Conservation (phyloP, 78 protist species). For the Dictyostelium citrinum region DNA sequence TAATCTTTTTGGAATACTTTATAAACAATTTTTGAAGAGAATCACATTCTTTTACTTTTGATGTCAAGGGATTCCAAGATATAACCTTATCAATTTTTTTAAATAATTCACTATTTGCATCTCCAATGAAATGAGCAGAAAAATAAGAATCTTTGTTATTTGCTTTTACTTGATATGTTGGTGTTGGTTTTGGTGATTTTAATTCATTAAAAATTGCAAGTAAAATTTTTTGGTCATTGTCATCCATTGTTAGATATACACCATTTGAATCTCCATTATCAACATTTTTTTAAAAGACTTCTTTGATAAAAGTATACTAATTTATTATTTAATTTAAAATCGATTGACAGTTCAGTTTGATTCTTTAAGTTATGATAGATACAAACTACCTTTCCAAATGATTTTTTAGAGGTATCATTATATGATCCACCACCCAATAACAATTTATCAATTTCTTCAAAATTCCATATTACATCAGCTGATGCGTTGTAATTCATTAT, state of each 20-base stretch:
- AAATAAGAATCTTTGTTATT: not conserved
- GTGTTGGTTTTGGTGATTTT: not conserved
- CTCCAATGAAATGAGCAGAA: not conserved
- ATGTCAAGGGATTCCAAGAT: not conserved
- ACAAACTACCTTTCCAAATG: not conserved
- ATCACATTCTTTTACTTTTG: not conserved
- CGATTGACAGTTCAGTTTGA: not conserved
- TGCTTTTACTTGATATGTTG: not conserved
- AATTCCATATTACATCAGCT: not conserved
- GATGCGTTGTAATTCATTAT: not conserved
- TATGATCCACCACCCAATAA: not conserved
- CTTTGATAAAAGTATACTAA: not conserved
- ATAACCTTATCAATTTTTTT: not conserved
- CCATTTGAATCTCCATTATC: not conserved
- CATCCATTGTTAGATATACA: not conserved
- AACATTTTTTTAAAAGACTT: not conserved
- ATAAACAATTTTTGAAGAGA: not conserved
- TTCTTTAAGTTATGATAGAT: not conserved
- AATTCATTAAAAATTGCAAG: not conserved
- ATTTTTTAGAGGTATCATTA: not conserved
- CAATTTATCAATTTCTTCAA: not conserved
- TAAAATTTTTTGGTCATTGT: not conserved
- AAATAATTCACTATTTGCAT: not conserved
- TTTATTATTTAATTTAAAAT: not conserved
- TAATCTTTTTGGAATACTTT: not conserved